Base-by-base conservation (phyloP, 75 land plant species). In the Isoetes taiwanensis region DNA sequence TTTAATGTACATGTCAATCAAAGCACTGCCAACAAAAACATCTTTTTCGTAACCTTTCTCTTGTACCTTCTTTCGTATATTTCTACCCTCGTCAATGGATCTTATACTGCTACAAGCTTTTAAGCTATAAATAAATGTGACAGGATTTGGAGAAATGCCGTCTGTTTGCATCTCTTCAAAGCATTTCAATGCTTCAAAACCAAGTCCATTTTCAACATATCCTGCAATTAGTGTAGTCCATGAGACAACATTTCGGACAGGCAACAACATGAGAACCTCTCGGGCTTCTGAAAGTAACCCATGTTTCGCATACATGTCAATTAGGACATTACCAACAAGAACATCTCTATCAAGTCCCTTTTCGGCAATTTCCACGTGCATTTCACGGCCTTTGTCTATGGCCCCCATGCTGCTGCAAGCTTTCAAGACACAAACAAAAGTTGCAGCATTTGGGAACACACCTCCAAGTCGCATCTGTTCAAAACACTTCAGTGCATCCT, bases 251-350 rank as follows among this genome's bases (percentile, higher is more conserved):
- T 72, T 64, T 28, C 48, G 48, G 21, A 42, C 41, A 5, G 5
- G 25, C 21, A 67, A 26, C 23, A 42, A 48, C 20, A 56, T 34
- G 57, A 72, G 62, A 28, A 61, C 54, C 34, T 27, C 25, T 16
- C 17, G 32, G 4, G 75, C 60, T 4, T 57, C 39, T 56, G n/a
- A 30, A 9, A 48, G 10, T 30, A 23, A 23, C 2, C 11, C 40
- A 26, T 38, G 56, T 32, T 67, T 72, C 1, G 59, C 41, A 56
- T 72, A 72, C 65, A 72, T 52, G 34, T 56, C 27, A 27, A 72
- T 25, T 32, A 72, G 61, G 29, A 65, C 57, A 55, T 56, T 72
- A n/a, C 70, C 42, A 6, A 56, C 27, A 27, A 53, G 41, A 23
- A 24, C 24, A 63, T 68, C 55, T 1, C 2, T 28, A 16, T 32